phyloP scores from a whole-genome alignment of 805 yeast genomes.

The Candida easanensis region DNA sequence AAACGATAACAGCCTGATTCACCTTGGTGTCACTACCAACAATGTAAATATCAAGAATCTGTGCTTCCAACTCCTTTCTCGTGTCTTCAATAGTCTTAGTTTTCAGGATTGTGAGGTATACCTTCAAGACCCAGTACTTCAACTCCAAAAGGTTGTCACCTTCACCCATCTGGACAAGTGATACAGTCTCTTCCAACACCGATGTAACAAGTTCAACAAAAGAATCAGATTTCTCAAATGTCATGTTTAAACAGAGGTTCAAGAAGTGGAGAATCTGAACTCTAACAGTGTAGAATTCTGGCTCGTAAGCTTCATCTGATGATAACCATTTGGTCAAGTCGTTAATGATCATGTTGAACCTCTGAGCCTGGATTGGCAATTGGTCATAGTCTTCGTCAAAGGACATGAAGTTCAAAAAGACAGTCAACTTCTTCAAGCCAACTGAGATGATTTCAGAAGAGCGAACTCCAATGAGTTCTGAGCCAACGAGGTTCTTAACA shows the following conservation, averaged over 20 bases:
- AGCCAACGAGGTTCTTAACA: slow-evolving; percentile 56
- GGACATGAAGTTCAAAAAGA: slow-evolving; percentile 42
- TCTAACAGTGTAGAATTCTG: slow-evolving; percentile 49
- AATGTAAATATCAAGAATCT: slow-evolving; percentile 41
- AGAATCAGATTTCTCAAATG: slow-evolving; percentile 28
- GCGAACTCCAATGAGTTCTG: slow-evolving; percentile 60
- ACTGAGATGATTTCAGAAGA: slow-evolving; percentile 37
- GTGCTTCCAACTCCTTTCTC: slow-evolving; percentile 35
- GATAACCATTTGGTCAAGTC: slow-evolving; percentile 58
- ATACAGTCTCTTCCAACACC: slow-evolving; percentile 43
- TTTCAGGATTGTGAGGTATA: slow-evolving; percentile 34
- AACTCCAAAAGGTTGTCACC: slow-evolving; percentile 38
- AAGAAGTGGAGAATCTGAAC: slow-evolving; percentile 38
- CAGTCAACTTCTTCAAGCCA: slow-evolving; percentile 46
- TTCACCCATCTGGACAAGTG: slow-evolving; percentile 38
- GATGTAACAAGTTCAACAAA: slow-evolving; percentile 37
- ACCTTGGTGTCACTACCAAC: slow-evolving; percentile 21
- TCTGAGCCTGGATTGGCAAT: slow-evolving; percentile 55
- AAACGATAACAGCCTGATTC: slow-evolving; percentile 33
- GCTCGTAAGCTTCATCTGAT: slow-evolving; percentile 58
- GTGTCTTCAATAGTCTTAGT: slow-evolving; percentile 28
- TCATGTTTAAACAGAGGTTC: slow-evolving; percentile 37
- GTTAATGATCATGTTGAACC: slow-evolving; percentile 59
- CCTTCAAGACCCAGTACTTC: slow-evolving; percentile 43
- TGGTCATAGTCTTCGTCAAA: not conserved